Base-by-base conservation (phyloP, 2,329 filamentous ascomycete species). In the Gyromitra esculenta region DNA sequence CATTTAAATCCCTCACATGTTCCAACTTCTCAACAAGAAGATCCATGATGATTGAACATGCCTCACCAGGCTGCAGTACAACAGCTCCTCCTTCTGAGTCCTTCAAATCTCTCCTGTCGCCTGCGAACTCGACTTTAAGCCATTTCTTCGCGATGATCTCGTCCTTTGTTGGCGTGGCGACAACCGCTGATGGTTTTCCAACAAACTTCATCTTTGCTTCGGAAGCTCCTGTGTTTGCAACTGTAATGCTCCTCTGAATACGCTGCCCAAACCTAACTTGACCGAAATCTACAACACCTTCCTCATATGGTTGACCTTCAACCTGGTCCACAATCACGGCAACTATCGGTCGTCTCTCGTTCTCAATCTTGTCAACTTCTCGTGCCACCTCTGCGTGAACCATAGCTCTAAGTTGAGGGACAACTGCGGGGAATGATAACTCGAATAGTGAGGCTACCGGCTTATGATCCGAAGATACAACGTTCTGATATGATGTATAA, bases 401-500 rank as follows among this genome's bases (percentile, higher is more conserved):
- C 78, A 89, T 91, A 0, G 93, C 89, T 82, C 96, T 97, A 35
- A 97, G 85, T 37, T 95, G 91, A 0, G 94, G 92, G 0, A 96
- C 90, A 0, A 97, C 92, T 0, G 92, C 91, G 78, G 97, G 92
- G 82, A 96, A 97, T 57, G 91, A 91, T 6, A 99, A 84, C 0
- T 89, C 91, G 82, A 98, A 98, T 0, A 94, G 86, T 0, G 94
- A 93, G 75, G 91, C 89, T 1, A 99, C 85, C 0, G 96, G 96
- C 82, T 99, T 99, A 84, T 99, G 96, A 81, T 99, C 96, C 0
- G 95, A 98, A 0, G 95, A 97, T 15, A 92, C 88, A 31, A 99
- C 91, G 18, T 92, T 88, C 83, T 98, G 96, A 81, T 98, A 93
- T 0, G 94, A 95, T 0, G 90, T 89, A 82, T 99, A 99, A 74